Percentiles rank a stretch among this genome's conserved stretches.
phyloP scores from a whole-genome alignment of 176 grass and related monocot genomes.

The Ampelocalamus luodianensis region DNA sequence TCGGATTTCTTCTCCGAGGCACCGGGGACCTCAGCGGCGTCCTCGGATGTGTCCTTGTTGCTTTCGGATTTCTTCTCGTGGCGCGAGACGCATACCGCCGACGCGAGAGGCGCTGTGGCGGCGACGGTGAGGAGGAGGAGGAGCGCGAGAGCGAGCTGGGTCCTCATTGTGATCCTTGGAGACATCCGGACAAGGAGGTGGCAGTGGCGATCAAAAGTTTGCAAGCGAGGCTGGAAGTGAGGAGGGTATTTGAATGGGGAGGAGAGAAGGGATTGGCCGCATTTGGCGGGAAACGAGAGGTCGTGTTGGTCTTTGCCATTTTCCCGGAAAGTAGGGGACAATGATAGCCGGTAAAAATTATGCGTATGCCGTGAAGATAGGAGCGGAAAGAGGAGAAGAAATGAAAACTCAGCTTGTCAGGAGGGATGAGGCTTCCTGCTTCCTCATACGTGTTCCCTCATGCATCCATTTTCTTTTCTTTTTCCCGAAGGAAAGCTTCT shows the following conservation, averaged over 20 bases:
- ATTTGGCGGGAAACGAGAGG: slow-evolving; percentile 37
- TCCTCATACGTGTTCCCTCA: no score
- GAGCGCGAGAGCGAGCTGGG: slow-evolving; percentile 22
- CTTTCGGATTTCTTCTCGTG: neutral
- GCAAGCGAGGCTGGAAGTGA: neutral
- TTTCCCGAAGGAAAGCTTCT: no score
- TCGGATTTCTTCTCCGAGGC: neutral
- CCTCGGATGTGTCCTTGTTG: neutral
- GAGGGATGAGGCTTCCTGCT: no score
- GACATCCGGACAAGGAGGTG: neutral
- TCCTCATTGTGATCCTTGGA: slow-evolving; percentile 21
- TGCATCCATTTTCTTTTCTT: no score
- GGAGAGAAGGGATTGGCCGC: slow-evolving; percentile 4
- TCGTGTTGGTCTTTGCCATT: neutral
- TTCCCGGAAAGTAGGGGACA: neutral
- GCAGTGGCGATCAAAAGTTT: neutral
- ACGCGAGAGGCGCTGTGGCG: neutral
- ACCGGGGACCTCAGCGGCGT: neutral
- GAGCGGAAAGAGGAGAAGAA: neutral
- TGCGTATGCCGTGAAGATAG: slow-evolving; percentile 13
- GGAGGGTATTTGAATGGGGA: slow-evolving; percentile 25
- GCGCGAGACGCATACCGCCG: neutral
- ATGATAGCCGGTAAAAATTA: slow-evolving; percentile 8
- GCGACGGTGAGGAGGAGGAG: slow-evolving; percentile 23
- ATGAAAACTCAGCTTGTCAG: neutral